phyloP scores from a whole-genome alignment of 2,329 filamentous ascomycete genomes.

The Scedosporium boydii region DNA sequence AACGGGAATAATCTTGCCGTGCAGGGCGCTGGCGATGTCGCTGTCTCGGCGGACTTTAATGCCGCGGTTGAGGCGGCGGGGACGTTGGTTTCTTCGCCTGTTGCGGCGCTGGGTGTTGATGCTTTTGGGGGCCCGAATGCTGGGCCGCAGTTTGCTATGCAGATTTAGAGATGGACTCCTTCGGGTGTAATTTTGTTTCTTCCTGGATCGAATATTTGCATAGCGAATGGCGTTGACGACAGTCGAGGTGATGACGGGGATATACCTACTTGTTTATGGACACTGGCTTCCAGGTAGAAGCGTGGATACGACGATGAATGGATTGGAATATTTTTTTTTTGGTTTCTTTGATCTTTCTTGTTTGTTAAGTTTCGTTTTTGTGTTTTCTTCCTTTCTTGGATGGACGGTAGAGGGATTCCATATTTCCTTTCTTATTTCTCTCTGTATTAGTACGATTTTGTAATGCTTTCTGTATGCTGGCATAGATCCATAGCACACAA shows the following conservation, averaged over 20 bases:
- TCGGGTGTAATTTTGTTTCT: neutral
- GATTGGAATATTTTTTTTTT: neutral
- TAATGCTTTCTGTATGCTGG: neutral
- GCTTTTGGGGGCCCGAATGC: neutral
- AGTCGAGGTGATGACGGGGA: neutral
- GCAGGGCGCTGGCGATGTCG: neutral
- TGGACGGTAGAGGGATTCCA: neutral
- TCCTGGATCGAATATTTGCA: neutral
- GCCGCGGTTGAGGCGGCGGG: neutral
- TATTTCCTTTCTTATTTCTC: neutral
- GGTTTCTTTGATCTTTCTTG: neutral
- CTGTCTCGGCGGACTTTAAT: neutral
- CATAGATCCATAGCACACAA: neutral
- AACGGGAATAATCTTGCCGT: constrained; percentile 15
- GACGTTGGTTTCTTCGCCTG: neutral
- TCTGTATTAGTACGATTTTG: constrained; percentile 1
- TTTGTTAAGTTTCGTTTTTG: neutral
- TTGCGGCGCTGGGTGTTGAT: neutral
- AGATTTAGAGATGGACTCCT: neutral
- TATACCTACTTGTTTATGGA: too few species aligned
- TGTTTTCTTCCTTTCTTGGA: neutral
- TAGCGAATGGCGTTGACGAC: neutral
- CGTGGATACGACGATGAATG: neutral
- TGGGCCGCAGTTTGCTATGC: constrained; percentile 6
- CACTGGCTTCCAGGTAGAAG: neutral